phyloP scores from a whole-genome alignment of 176 grass and related monocot species.

The Cenchrus americanus region DNA sequence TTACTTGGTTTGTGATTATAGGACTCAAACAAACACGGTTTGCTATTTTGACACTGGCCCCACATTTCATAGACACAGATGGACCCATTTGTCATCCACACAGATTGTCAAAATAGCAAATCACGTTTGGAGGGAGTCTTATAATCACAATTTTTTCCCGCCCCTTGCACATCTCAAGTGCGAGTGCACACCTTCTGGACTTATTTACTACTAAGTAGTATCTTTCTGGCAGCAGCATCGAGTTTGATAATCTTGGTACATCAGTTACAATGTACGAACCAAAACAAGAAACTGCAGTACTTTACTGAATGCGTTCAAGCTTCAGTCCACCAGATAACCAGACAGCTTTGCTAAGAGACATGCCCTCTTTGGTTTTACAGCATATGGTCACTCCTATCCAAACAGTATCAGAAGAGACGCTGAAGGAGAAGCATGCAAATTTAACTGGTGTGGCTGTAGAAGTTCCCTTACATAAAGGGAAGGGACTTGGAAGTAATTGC shows the following conservation, averaged over 20 bases:
- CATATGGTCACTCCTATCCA: slow-evolving; percentile 16
- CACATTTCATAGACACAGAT: too few species aligned
- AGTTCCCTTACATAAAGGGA: not conserved
- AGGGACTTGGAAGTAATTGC: not conserved
- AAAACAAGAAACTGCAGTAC: slow-evolving; percentile 4
- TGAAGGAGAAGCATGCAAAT: slow-evolving; percentile 15
- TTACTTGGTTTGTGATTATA: too few species aligned
- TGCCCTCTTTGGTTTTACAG: slow-evolving; percentile 16
- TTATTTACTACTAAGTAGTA: not conserved
- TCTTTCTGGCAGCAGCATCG: not conserved
- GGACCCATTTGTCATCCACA: too few species aligned
- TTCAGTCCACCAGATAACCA: not conserved
- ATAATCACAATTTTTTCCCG: too few species aligned
- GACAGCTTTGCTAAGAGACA: slow-evolving; percentile 6
- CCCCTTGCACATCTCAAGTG: slow-evolving; percentile 18
- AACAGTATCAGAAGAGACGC: slow-evolving; percentile 9
- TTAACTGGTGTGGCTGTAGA: slow-evolving; percentile 4
- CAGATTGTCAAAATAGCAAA: too few species aligned
- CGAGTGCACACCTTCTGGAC: not conserved
- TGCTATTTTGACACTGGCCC: too few species aligned
- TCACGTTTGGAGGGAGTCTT: too few species aligned
- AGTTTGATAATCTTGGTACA: not conserved
- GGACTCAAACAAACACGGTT: too few species aligned
- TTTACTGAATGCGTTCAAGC: not conserved
- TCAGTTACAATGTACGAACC: slow-evolving; percentile 3